These are phyloP conservation scores for Leccinum arenicola DNA, from an alignment of 768 basidiomycete genomes.

Conservation along the genomic window DNA sequence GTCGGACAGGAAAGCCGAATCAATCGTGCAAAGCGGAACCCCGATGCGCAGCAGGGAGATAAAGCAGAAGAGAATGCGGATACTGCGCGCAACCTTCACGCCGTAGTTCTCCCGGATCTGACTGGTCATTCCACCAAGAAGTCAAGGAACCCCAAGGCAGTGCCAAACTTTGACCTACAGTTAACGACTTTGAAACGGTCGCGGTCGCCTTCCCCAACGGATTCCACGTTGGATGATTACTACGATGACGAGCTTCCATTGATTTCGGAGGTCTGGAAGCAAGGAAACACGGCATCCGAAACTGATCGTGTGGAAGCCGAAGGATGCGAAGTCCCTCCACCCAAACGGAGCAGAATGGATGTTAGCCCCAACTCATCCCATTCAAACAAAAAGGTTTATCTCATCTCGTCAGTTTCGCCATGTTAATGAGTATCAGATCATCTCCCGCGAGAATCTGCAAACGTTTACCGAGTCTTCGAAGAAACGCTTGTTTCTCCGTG, in stretches of 20 bases:
- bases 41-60: conserved; percentile 39
- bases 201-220: conserved; percentile 15
- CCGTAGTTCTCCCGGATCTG: conserved; percentile 45
- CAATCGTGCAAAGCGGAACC: conserved; percentile 24
- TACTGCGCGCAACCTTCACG: conserved; percentile 37
- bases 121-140: conserved; percentile 15
- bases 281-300: conserved; percentile 31
- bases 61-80: conserved; percentile 41
- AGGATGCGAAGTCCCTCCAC: conserved; percentile 5
- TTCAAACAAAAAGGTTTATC: conserved; percentile 16
- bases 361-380: background rate
- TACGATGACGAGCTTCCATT: conserved; percentile 33
- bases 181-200: conserved; percentile 35
- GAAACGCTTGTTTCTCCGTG: conserved; percentile 19
- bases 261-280: conserved; percentile 31
- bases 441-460: background rate
- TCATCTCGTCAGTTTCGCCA: background rate
- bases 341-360: conserved; percentile 19
- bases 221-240: conserved; percentile 28
- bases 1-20: conserved; percentile 20
- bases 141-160: conserved; percentile 16
- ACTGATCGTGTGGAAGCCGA: conserved; percentile 38
- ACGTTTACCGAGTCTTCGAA: background rate
- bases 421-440: conserved; percentile 12
- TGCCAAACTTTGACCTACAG: conserved; percentile 49